Base-by-base conservation (phyloP, 768 basidiomycete genomes). In the Leucocoprinus leucothites region DNA sequence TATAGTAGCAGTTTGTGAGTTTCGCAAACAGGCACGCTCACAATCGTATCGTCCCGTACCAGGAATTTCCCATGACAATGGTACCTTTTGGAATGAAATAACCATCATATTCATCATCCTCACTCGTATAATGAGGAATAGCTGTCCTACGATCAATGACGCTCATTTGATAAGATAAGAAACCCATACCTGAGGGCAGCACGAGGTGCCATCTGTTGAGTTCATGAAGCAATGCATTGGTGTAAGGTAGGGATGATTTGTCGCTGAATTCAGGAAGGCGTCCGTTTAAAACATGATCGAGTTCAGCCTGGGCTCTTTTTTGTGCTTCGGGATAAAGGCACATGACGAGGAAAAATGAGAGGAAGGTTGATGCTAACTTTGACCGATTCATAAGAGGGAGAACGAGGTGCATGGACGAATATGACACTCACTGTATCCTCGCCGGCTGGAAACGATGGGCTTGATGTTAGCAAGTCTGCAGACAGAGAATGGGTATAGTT, bases 281-380 rank as follows among this genome's bases (percentile, higher is more conserved):
- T 9, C 61, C 66, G 0, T 69, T 70, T n/a, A 72, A 54, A 5
- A 72, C 68, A 6, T 58, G 25, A 43, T 76, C 76, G 8, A 78
- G 57, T 53, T 77, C 75, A 0, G 59, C 65, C 56, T 74, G 73
- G 7, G 69, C 71, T 18, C 62, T 64, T 28, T 57, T 59, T 51
- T 72, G 73, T 3, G 70, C 62, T 1, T 70, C 67, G 1, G 73
- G 75, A 48, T 72, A 58, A 9, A 67, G 58, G 3, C 67, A 58
- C 71, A 76, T 72, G 11, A 70, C 70, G 8, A 73, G 60, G 38
- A 73, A 56, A 48, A 76, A 73, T 1, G 65, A 65, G 14, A 62
- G 60, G 1, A 74, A 56, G 0, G 65, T 65, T 9, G 69, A 68
- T 3, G 68, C 66, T 2, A 71, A 72, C 62, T 68, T n/a, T n/a